Conservation (phyloP, 2,329 filamentous ascomycete species). For the Fusarium praegraminearum region DNA sequence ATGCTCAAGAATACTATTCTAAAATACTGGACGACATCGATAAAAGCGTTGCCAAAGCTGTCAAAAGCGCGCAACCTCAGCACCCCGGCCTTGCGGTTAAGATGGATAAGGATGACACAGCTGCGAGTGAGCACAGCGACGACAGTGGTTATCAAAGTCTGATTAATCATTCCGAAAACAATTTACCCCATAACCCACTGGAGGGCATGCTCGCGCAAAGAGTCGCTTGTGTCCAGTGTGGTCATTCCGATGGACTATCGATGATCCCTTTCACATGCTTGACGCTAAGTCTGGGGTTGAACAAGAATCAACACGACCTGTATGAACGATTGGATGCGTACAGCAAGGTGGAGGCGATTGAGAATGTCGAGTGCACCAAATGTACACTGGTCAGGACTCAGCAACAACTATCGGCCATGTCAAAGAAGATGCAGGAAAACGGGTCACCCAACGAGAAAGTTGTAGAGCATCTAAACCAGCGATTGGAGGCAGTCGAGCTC, state of each 20-base stretch:
- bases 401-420: constrained; percentile 60
- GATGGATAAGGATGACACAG: constrained; percentile 56
- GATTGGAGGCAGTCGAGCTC: constrained; percentile 74
- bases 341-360: constrained; percentile 85
- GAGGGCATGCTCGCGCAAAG: constrained; percentile 90
- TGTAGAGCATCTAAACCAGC: constrained; percentile 59
- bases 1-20: constrained; percentile 97
- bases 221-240: constrained; percentile 87
- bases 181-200: constrained; percentile 75
- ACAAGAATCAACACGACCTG: constrained; percentile 73
- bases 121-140: constrained; percentile 64
- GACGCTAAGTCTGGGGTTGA: constrained; percentile 81
- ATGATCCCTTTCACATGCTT: constrained; percentile 95
- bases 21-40: constrained; percentile 89
- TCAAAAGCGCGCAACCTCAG: constrained; percentile 46
- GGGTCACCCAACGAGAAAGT: constrained; percentile 62
- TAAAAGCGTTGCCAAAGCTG: constrained; percentile 73
- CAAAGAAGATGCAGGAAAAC: constrained; percentile 55
- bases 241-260: constrained; percentile 87
- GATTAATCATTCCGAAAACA: constrained; percentile 52
- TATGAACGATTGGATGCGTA: constrained; percentile 86
- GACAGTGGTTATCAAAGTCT: constrained; percentile 69
- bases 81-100: constrained; percentile 57
- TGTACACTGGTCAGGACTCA: constrained; percentile 80
- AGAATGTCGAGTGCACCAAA: constrained; percentile 90